Conservation (phyloP, 2,329 filamentous ascomycete species). For the Aspergillus ruber region DNA sequence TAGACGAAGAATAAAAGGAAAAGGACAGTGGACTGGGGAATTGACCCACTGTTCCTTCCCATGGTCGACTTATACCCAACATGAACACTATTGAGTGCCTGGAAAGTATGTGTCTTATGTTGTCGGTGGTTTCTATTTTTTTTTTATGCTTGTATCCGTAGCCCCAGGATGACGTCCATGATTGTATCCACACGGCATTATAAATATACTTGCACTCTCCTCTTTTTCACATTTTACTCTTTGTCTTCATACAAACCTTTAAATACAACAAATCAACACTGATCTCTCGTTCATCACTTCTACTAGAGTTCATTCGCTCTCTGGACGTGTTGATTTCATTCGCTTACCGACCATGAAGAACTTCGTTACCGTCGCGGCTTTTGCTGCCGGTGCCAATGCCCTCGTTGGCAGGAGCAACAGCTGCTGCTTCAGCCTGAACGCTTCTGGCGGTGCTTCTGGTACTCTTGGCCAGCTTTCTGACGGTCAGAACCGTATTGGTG, state of each 20-base stretch:
- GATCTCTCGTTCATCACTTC: not conserved
- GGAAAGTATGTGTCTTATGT: not conserved
- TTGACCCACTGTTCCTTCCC: slow-evolving; percentile 6
- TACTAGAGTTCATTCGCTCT: slow-evolving; percentile 8
- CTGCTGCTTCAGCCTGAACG: slow-evolving; percentile 50
- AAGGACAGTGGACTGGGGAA: not conserved
- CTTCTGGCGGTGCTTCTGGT: slow-evolving; percentile 46
- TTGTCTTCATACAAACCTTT: not conserved
- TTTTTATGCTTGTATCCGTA: not conserved
- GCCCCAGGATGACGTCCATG: slow-evolving; percentile 7
- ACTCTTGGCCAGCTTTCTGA: slow-evolving; percentile 54
- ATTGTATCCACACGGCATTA: slow-evolving; percentile 12
- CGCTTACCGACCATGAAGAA: slow-evolving; percentile 30
- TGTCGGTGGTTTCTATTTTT: slow-evolving; percentile 12
- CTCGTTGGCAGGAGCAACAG: slow-evolving; percentile 31
- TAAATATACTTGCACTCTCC: slow-evolving; percentile 12
- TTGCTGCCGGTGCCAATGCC: slow-evolving; percentile 39
- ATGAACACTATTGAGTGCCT: slow-evolving; percentile 2
- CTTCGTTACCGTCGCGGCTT: slow-evolving; percentile 31
- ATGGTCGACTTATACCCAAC: slow-evolving; percentile 9
- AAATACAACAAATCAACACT: not conserved
- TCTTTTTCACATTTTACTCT: not conserved
- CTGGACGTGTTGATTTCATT: slow-evolving; percentile 3
- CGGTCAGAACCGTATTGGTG: slow-evolving; percentile 57
- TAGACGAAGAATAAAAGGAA: not conserved